phyloP scores from a whole-genome alignment of 1,139 yeast genomes.

The Scheffersomyces titani region DNA sequence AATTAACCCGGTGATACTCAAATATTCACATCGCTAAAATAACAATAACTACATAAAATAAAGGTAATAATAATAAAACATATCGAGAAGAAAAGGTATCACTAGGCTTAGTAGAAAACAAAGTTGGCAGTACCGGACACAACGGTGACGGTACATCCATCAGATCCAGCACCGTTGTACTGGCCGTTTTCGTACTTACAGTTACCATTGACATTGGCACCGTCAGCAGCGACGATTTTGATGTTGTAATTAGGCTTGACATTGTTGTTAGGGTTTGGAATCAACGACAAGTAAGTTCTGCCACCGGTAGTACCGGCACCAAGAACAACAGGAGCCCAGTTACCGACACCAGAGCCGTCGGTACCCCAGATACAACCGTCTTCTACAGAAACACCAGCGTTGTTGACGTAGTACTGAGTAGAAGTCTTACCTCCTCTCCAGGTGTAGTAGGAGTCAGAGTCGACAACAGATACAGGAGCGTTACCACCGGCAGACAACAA shows the following conservation, averaged over 20 bases:
- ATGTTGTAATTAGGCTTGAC: constrained; percentile 65
- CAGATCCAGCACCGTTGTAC: constrained; percentile 63
- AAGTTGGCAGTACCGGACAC: constrained; percentile 67
- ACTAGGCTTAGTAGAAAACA: constrained; percentile 50
- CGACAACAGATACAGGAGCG: constrained; percentile 65
- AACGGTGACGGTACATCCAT: constrained; percentile 80
- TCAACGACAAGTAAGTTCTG: constrained; percentile 69
- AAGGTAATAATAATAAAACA: neutral
- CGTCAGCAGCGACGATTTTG: constrained; percentile 62
- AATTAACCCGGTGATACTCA: neutral
- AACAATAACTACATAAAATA: neutral
- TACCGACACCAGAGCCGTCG: constrained; percentile 65
- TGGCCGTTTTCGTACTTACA: constrained; percentile 66
- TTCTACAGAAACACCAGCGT: constrained; percentile 73
- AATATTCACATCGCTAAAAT: neutral
- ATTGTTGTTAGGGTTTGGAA: constrained; percentile 78
- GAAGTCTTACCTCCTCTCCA: constrained; percentile 72
- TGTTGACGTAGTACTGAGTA: constrained; percentile 78
- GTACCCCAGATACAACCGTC: constrained; percentile 82
- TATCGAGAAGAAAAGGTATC: neutral
- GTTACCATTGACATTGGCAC: constrained; percentile 55
- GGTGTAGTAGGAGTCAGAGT: constrained; percentile 58
- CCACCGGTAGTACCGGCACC: constrained; percentile 73
- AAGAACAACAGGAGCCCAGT: constrained; percentile 81
- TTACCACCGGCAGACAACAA: constrained; percentile 60